phyloP scores from a whole-genome alignment of 2,329 filamentous ascomycete genomes.

The Calonectria pteridis region DNA sequence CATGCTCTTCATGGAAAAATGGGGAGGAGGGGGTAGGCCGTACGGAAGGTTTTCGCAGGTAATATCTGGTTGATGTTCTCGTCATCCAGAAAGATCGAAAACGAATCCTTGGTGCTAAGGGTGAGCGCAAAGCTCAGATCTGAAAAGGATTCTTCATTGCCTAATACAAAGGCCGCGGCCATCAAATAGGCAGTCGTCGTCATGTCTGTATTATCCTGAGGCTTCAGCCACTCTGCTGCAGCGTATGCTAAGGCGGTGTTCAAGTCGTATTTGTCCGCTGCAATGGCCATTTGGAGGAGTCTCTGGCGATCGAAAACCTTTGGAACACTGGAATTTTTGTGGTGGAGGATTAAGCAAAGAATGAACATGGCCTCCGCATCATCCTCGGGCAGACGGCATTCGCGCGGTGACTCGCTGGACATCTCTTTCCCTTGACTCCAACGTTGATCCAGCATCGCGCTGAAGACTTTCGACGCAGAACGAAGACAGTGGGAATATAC shows the following conservation, averaged over 20 bases:
- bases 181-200: background rate
- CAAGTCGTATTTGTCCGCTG: background rate
- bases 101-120: background rate
- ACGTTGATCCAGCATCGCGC: background rate
- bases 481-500: background rate
- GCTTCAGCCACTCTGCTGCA: background rate
- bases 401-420: background rate
- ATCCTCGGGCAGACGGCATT: background rate
- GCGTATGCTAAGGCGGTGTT: background rate
- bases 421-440: background rate
- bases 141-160: background rate
- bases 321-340: background rate
- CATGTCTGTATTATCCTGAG: background rate
- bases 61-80: background rate
- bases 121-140: background rate
- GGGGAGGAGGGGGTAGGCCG: too few species aligned
- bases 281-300: background rate
- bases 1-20: too few species aligned
- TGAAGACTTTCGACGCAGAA: background rate
- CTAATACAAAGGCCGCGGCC: background rate
- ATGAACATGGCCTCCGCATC: background rate
- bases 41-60: background rate
- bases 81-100: background rate
- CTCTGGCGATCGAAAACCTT: accelerated
- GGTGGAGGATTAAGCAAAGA: background rate